A percentile compares a stretch with the other conserved stretches of the same genome.
These are phyloP conservation scores for Hypoxylon sp. DNA, from an alignment of 2,329 filamentous ascomycete genomes.

Conservation along the genomic window DNA sequence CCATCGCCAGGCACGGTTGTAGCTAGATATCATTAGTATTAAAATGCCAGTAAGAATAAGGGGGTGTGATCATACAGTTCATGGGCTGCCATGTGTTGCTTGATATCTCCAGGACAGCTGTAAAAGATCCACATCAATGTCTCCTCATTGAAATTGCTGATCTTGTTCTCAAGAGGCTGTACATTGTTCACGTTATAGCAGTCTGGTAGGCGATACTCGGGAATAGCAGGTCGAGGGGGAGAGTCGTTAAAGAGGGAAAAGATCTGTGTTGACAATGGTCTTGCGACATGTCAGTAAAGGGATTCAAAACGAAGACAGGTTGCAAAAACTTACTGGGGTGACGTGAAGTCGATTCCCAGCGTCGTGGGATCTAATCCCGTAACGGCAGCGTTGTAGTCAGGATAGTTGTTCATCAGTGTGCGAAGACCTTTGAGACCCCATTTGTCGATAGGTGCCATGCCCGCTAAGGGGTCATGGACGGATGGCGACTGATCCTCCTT, in stretches of 20 bases:
- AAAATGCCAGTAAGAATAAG: constrained; percentile 2
- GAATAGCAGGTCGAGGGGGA: constrained; percentile 71
- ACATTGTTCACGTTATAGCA: constrained; percentile 78
- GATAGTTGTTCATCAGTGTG: constrained; percentile 74
- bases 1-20: constrained; percentile 77
- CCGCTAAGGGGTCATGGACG: constrained; percentile 70
- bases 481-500: constrained; percentile 59
- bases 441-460: constrained; percentile 74
- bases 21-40: constrained; percentile 58
- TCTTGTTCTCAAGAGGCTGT: constrained; percentile 75
- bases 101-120: constrained; percentile 73
- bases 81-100: constrained; percentile 74
- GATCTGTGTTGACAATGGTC: constrained; percentile 70
- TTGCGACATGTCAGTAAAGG: constrained; percentile 51
- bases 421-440: constrained; percentile 76
- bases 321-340: constrained; percentile 67
- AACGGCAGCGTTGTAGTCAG: constrained; percentile 73
- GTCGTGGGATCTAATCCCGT: constrained; percentile 71
- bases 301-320: neutral
- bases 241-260: constrained; percentile 74
- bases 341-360: constrained; percentile 71
- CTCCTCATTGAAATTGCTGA: constrained; percentile 77
- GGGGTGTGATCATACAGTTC: constrained; percentile 67
- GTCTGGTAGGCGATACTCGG: constrained; percentile 72
- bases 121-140: constrained; percentile 80